Base-by-base conservation (phyloP, 441 rosid genomes). In the Dalechampia spathulata region DNA sequence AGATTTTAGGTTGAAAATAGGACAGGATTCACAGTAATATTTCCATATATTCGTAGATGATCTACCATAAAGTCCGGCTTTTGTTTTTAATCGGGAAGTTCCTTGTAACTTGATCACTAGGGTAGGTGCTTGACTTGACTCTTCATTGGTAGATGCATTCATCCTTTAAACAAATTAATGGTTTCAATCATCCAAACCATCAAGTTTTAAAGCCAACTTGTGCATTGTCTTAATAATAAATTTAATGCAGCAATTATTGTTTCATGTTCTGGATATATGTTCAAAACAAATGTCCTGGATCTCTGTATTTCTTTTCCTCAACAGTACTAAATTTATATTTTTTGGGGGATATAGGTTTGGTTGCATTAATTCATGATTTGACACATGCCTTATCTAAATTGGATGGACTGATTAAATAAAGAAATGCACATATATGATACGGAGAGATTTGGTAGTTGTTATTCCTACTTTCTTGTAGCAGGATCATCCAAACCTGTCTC, bases 121-220 rank as follows among this genome's bases (percentile, higher is more conserved):
- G 41, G 60, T 44, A 34, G 62, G 43, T 34, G 44, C 32, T 19
- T 58, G 46, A 25, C 34, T 48, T 42, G 49, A 44, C 55, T 40
- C 17, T 16, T 41, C 5, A 0, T 2, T 37, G 13, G 36, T 42
- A 26, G 19, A 19, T 17, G 7, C 48, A 59, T 49, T 38, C 47
- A 49, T 60, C 12, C 49, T 4, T 30, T 25, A 15, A 60, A 5
- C 55, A 14, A 49, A 19, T 27, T 20, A 43, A 42, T 49, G 48
- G 5, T 17, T 26, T 25, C 44, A 49, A 19, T 59, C 36, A 49
- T 60, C 14, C 14, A 22, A 2, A 12, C n/a, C 13, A 42, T 5
- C 10, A 58, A 26, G 5, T 38, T 19, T 23, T 10, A 34, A 32
- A 14, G 5, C 6, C 14, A n/a, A 15, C 11, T 27, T 26, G 22